Evolutionary conservation across 805 yeast genomes (phyloP).

Genomic region (Dipodascus geniculatus): DNA sequence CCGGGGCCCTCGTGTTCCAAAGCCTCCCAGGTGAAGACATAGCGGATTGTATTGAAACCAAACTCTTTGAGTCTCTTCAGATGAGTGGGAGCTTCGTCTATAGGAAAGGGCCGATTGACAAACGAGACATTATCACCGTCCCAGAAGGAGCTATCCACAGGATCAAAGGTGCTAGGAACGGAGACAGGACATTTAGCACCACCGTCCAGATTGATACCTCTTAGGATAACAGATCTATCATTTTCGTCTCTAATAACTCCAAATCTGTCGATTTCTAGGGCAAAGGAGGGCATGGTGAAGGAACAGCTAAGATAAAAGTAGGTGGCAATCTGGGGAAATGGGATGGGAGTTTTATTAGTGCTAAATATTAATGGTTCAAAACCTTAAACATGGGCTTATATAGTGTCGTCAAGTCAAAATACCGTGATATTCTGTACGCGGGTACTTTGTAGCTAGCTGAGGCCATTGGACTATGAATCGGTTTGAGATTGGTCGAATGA

Average conservation of each 20-base stretch:
- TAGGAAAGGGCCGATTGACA: slow-evolving; percentile 70
- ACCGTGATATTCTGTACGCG: slow-evolving; percentile 65
- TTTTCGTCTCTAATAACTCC: slow-evolving; percentile 48
- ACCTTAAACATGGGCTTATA: neutral
- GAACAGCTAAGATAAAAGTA: too few relatives aligned
- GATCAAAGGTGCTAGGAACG: slow-evolving; percentile 9
- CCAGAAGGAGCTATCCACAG: slow-evolving; percentile 31
- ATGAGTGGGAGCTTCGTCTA: slow-evolving; percentile 62
- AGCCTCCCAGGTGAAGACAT: slow-evolving; percentile 84
- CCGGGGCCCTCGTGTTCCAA: slow-evolving; percentile 85
- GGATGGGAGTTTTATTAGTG: too few relatives aligned
- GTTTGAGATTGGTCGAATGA: slow-evolving; percentile 61
- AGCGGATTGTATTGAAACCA: slow-evolving; percentile 75
- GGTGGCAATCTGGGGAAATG: too few relatives aligned
- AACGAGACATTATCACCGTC: slow-evolving; percentile 71
- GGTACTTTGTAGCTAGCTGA: slow-evolving; percentile 37
- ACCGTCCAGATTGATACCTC: slow-evolving; percentile 77
- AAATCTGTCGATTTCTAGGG: neutral
- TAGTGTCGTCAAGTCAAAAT: slow-evolving; percentile 51
- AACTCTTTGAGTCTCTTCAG: slow-evolving; percentile 57
- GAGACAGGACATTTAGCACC: slow-evolving; percentile 52
- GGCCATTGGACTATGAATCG: slow-evolving; percentile 89
- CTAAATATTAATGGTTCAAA: too few relatives aligned
- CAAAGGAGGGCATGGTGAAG: neutral
- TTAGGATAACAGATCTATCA: slow-evolving; percentile 51